Evolutionary conservation across 805 yeast species (phyloP).

Genomic region (Brettanomyces anomalus): DNA sequence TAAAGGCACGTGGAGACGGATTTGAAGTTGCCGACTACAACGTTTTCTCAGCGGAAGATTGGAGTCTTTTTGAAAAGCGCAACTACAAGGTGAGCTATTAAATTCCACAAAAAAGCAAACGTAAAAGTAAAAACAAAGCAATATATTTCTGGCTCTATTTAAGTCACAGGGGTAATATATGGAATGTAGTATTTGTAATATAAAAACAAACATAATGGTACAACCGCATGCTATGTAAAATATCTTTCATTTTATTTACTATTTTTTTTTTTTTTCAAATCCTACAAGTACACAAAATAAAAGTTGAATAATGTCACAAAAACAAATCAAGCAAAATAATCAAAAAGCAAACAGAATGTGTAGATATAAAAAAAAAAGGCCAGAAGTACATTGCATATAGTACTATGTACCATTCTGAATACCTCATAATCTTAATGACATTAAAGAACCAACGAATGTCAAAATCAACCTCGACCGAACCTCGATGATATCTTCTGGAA

Average conservation of each 20-base stretch:
- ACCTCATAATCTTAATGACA: slow-evolving; percentile 42
- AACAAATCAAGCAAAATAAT: not conserved
- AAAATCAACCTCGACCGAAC: slow-evolving; percentile 89
- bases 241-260: too few relatives aligned
- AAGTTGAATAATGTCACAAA: not conserved
- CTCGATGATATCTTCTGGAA: slow-evolving; percentile 98
- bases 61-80: slow-evolving; percentile 33
- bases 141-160: too few relatives aligned
- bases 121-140: not conserved
- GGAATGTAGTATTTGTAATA: too few relatives aligned
- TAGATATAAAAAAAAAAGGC: not conserved
- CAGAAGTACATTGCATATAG: too few relatives aligned
- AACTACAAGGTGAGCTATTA: slow-evolving; percentile 29
- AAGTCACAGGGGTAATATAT: too few relatives aligned
- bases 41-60: slow-evolving; percentile 33
- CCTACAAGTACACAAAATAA: too few relatives aligned
- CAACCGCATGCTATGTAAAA: too few relatives aligned
- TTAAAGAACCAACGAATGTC: slow-evolving; percentile 91
- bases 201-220: too few relatives aligned
- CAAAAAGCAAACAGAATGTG: not conserved
- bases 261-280: too few relatives aligned
- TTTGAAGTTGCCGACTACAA: slow-evolving; percentile 36
- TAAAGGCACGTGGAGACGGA: slow-evolving; percentile 29
- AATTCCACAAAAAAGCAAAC: not conserved
- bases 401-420: not conserved